Conservation (phyloP, 768 basidiomycete genomes). For the Naganishia vaughanmartiniae region DNA sequence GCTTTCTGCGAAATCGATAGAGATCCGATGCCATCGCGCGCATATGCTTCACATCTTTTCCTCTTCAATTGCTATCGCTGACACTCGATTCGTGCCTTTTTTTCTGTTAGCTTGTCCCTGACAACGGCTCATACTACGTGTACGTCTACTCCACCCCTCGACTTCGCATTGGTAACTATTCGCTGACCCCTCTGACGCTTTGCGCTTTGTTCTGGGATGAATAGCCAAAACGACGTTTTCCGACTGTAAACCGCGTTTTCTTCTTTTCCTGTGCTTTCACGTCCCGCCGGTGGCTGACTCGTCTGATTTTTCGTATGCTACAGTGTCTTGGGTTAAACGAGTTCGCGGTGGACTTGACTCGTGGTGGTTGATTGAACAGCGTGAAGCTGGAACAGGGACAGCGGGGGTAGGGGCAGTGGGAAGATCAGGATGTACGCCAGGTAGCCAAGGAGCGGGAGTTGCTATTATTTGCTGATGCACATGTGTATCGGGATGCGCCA, state of each 20-base stretch:
- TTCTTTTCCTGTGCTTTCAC: neutral
- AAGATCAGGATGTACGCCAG: no score
- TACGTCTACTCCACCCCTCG: conserved; percentile 43
- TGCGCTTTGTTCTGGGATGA: conserved; percentile 7
- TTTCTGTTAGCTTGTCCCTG: conserved; percentile 62
- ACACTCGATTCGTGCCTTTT: neutral
- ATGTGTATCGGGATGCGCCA: no score
- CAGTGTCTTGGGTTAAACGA: conserved; percentile 23
- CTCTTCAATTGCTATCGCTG: neutral
- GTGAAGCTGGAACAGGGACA: no score
- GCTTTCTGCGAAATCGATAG: no score
- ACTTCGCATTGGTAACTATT: neutral
- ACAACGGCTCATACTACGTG: conserved; percentile 77
- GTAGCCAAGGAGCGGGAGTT: no score
- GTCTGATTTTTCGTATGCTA: neutral
- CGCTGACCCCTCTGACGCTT: conserved; percentile 19
- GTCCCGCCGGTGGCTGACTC: neutral
- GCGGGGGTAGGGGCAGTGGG: no score
- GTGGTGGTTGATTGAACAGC: no score
- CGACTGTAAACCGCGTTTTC: conserved; percentile 54
- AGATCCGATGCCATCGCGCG: no score
- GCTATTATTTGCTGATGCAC: no score
- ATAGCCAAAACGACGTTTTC: conserved; percentile 89
- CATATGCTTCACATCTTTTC: no score
- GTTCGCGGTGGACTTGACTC: no score